These are phyloP conservation scores for Guillardia theta DNA, from an alignment of 78 protist species.

Conservation along the genomic window DNA sequence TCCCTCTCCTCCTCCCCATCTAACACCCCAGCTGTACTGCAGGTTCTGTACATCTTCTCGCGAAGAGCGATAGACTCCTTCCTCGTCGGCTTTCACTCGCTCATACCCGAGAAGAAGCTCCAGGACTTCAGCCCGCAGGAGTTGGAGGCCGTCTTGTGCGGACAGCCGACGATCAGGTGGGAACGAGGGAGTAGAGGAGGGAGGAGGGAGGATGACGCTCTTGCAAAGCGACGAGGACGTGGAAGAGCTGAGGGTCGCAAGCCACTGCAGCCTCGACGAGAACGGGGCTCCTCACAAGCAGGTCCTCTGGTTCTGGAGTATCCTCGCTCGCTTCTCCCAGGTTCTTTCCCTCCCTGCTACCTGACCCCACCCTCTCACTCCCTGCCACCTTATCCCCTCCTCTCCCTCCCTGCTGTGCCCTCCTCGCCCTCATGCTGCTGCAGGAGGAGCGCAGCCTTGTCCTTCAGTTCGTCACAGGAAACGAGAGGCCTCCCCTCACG, in stretches of 20 bases:
- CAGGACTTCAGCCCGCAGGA: background rate
- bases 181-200: background rate
- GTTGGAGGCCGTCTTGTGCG: constrained; percentile 35
- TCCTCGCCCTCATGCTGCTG: too few species aligned
- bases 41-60: background rate
- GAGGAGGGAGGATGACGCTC: background rate
- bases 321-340: too few species aligned
- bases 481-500: constrained; percentile 32
- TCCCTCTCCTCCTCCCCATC: background rate
- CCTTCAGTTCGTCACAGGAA: constrained; percentile 19
- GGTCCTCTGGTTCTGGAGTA: too few species aligned
- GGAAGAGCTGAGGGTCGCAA: background rate
- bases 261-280: background rate
- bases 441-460: too few species aligned
- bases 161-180: constrained; percentile 7
- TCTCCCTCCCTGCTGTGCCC: too few species aligned
- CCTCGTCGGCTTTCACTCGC: constrained; percentile 1
- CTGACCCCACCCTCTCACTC: background rate
- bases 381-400: background rate
- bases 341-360: too few species aligned
- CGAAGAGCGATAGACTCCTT: background rate
- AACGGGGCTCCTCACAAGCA: background rate
- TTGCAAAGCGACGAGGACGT: background rate
- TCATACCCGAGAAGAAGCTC: background rate
- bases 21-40: background rate